A percentile compares a stretch with the other conserved stretches of the same genome.
Evolutionary conservation across 257 asterid genomes (phyloP).

Genomic region (Capsicum rhomboideum): DNA sequence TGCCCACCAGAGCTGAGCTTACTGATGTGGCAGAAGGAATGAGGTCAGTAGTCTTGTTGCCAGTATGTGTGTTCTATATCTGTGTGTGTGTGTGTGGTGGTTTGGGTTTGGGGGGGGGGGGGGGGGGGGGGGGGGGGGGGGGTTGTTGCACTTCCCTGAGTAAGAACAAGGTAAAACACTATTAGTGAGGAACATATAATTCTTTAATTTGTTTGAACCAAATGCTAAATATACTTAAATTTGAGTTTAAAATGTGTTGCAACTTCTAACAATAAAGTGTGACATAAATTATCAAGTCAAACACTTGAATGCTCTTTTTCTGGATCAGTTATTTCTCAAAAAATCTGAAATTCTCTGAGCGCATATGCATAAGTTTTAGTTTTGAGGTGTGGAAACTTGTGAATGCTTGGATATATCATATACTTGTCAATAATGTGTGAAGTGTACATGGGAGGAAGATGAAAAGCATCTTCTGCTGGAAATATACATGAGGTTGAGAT

Average conservation of each 20-base stretch:
- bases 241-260: not conserved
- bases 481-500: not conserved
- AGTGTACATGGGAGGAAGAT: not conserved
- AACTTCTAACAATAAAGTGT: not conserved
- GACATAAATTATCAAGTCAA: not conserved
- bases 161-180: not conserved
- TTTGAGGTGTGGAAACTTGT: not conserved
- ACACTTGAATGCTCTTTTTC: not conserved
- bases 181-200: not conserved
- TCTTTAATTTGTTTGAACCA: not conserved
- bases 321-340: not conserved
- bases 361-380: not conserved
- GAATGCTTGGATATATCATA: not conserved
- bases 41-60: slow-evolving; percentile 28
- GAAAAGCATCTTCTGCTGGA: not conserved
- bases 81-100: not conserved
- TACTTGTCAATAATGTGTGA: not conserved
- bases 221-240: not conserved
- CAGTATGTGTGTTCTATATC: not conserved
- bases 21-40: slow-evolving; percentile 62
- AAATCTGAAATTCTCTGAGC: not conserved
- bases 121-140: not conserved
- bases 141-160: not conserved
- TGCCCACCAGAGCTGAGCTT: slow-evolving; percentile 62
- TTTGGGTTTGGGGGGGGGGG: not conserved